Evolutionary conservation across 2,329 filamentous ascomycete genomes (phyloP).

Genomic region (Myrmaecium sp.): DNA sequence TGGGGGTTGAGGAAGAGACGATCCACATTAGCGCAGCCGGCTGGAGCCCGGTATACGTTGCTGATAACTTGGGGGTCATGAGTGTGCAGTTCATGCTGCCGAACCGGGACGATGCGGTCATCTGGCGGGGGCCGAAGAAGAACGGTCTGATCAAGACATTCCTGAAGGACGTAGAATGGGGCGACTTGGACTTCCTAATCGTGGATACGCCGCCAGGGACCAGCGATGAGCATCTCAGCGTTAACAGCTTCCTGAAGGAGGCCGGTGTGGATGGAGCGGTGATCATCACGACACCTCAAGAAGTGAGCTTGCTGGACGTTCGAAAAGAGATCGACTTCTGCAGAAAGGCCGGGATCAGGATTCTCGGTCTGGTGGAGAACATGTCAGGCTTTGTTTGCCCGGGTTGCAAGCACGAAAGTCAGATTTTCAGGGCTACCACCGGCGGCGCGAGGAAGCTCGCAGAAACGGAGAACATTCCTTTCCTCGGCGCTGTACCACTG

Average conservation of each 20-base stretch:
- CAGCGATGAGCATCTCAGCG: slow-evolving; percentile 84
- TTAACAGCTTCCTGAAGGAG: slow-evolving; percentile 82
- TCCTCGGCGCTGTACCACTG: slow-evolving; percentile 75
- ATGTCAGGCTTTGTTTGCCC: slow-evolving; percentile 97
- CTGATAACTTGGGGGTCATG: slow-evolving; percentile 90
- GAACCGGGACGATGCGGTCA: slow-evolving; percentile 82
- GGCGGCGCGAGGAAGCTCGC: slow-evolving; percentile 71
- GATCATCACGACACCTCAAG: slow-evolving; percentile 86
- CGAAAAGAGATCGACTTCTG: slow-evolving; percentile 98
- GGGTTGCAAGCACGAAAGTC: slow-evolving; percentile 60
- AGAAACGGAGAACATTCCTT: slow-evolving; percentile 73
- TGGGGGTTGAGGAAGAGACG: slow-evolving; percentile 86
- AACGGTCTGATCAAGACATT: slow-evolving; percentile 98
- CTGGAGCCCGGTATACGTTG: slow-evolving; percentile 91
- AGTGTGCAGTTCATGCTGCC: slow-evolving; percentile 97
- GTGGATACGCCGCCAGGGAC: slow-evolving; percentile 95
- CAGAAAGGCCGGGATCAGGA: slow-evolving; percentile 73
- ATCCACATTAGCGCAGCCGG: slow-evolving; percentile 80
- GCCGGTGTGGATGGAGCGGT: slow-evolving; percentile 88
- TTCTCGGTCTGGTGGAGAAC: slow-evolving; percentile 88
- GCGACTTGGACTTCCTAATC: slow-evolving; percentile 78
- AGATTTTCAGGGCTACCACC: slow-evolving; percentile 85
- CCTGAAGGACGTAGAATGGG: slow-evolving; percentile 95
- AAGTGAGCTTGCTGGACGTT: slow-evolving; percentile 81
- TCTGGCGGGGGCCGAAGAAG: slow-evolving; percentile 97